Evolutionary conservation across 2,329 filamentous ascomycete species (phyloP).

Genomic region (Cordyceps militaris): DNA sequence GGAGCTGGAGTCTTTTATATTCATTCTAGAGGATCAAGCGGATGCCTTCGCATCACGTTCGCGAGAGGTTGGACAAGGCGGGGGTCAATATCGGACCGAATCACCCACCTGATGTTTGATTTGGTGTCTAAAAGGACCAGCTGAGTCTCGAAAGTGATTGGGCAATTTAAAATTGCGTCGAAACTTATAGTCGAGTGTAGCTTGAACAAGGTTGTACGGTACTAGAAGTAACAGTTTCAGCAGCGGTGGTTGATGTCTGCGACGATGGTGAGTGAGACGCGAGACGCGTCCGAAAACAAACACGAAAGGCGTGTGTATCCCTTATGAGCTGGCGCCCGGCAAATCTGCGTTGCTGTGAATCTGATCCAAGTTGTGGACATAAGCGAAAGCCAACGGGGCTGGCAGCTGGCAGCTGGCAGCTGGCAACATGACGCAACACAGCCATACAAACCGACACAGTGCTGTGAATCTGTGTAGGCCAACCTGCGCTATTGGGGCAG

Average conservation of each 20-base stretch:
- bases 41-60: neutral
- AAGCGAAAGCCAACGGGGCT: constrained; percentile 1
- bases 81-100: neutral
- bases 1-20: neutral
- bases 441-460: neutral
- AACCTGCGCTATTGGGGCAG: no score
- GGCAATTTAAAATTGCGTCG: no score
- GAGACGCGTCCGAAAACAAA: constrained; percentile 11
- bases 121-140: neutral
- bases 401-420: constrained; percentile 5
- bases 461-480: neutral
- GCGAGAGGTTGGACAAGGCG: neutral
- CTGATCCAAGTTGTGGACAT: neutral
- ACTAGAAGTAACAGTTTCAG: neutral
- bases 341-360: neutral
- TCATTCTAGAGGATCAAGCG: neutral
- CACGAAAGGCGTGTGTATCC: neutral
- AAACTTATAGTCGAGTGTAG: neutral
- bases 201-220: neutral
- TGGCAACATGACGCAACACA: neutral
- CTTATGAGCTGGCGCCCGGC: neutral
- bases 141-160: neutral
- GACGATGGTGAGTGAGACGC: neutral
- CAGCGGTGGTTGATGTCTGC: neutral
- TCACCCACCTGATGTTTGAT: neutral